Base-by-base conservation (phyloP, 2,329 filamentous ascomycete genomes). In the Bipolaris cookei region DNA sequence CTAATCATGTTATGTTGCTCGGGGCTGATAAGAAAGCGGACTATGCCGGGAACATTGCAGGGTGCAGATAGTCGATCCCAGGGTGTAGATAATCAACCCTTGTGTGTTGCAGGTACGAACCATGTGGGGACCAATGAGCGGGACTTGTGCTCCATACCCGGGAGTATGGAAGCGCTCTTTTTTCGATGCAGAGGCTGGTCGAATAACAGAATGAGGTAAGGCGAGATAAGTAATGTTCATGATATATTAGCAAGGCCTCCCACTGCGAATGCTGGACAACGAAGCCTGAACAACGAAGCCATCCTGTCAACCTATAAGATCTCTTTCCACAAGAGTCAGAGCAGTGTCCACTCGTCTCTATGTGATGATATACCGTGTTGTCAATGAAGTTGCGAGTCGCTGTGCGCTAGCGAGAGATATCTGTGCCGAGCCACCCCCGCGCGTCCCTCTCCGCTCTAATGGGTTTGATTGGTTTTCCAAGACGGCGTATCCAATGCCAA, bases 121-220 rank as follows among this genome's bases (percentile, higher is more conserved):
- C 37, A 32, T 37, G 42, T 20, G 28, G 47, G 50, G 25, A 34
- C 59, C 62, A 62, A 62, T 64, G 30, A 54, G 50, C 30, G 42
- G 21, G 10, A 30, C 18, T 16, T 13, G 5, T 32, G 51, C 34
- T 52, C 47, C 54, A 54, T 57, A 49, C 41, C 10, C 30, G 55
- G 48, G 43, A 52, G 47, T 59, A 59, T 18, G 61, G 52, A 50
- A 49, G 47, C 43, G 43, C 43, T 38, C 35, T 21, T 38, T 55
- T 51, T 32, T 30, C n/a, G 44, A 45, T 28, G 44, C 52, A 25
- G 59, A 41, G 30, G 16, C 28, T 43, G 55, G 38, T 39, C 34
- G 49, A 16, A 51, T 59, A 58, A 62, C 42, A 42, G 51, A 18
- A 51, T 63, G 48, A 55, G 55, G 60, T 63, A 64, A 63, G 49